Evolutionary conservation across 768 basidiomycete species (phyloP), one percentile per base, ranked within the genome.

Genomic region (Tricholoma sp.): DNA sequence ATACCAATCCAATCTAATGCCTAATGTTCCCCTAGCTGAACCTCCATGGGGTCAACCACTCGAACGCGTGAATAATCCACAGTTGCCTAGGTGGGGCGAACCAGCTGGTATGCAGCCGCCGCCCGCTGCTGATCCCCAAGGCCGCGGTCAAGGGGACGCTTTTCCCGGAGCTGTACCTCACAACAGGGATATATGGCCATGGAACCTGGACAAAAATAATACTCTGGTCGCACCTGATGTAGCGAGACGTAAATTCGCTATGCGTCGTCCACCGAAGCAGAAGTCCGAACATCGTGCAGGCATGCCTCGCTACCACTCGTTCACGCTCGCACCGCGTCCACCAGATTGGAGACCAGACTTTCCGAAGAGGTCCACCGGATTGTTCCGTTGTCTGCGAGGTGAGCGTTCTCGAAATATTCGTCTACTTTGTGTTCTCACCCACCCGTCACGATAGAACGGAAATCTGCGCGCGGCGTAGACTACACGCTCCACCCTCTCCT

Each of bases 311-410:
- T 20, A 18, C 55, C 49, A 11, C 39, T 54, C 1, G 32, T 24
- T 49, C 20, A 55, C 54, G 42, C 61, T 59, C 32, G 62, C 57
- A 8, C 60, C 57, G n/a, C 60, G 60, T 10, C 58, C 63, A 12
- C n/a, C 28, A 7, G 33, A 54, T 18, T 64, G 63, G 63, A 59
- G 60, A 36, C 53, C 33, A 11, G 63, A 61, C 29, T 64, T 58
- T 45, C 54, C 60, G 9, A 55, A 55, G 10, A 50, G 47, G 45
- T 20, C 36, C 13, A 20, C 15, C 11, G 51, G 24, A 3, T 39
- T 60, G 11, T 36, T 45, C 6, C 55, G 47, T 20, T 49, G 53
- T 20, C 20, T 60, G 17, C 59, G 31, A 17, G 36, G 24, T 41
- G 17, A 36, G 34, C 15, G 17, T 32, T 20, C n/a, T 42, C 54